Evolutionary conservation across 2,329 filamentous ascomycete genomes (phyloP), one percentile per base, ranked within the genome.

Genomic region (Colletotrichum musae): DNA sequence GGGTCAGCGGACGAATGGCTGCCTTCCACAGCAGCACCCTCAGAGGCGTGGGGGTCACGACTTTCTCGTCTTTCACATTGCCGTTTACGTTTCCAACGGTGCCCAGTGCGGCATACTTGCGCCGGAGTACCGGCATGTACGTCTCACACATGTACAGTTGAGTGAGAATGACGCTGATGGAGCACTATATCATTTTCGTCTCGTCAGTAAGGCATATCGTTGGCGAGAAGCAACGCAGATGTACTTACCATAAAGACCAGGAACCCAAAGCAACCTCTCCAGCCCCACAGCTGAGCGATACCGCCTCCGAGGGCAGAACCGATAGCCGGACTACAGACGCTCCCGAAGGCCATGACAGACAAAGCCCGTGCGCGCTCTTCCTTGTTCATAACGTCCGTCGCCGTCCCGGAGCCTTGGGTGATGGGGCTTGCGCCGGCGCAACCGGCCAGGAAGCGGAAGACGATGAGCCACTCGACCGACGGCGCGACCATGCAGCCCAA

Each of bases 61-160:
- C 5, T 18, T 58, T 58, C 6, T 41, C 39, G 6, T 52, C 59
- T 9, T 21, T 43, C 39, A 64, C 13, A 48, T 58, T 52, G 7
- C 18, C 21, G 5, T 53, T 47, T 16, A 53, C 16, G 12, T 21
- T 39, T 6, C 41, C 47, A 10, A 24, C 24, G 12, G 36, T 32
- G n/a, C n/a, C 39, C 13, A 21, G 18, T 6, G 39, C 47, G 2
- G 53, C 39, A 21, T 58, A 43, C 47, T 58, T 68, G 10, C 64
- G 36, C 36, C 52, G 52, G 13, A 68, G 36, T 2, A 64, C 58
- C 3, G 52, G 64, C 24, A 68, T 45, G 51, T 58, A 58, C 26
- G 64, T 68, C 45, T 63, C 64, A 52, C 64, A 57, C 64, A 68
- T 63, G 24, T 56, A 51, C 6, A 16, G n/a, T 7, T 68, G 52